Evolutionary conservation across 306 rosid species (phyloP), one percentile per base, ranked within the genome.

Genomic region (Prunus salicina): DNA sequence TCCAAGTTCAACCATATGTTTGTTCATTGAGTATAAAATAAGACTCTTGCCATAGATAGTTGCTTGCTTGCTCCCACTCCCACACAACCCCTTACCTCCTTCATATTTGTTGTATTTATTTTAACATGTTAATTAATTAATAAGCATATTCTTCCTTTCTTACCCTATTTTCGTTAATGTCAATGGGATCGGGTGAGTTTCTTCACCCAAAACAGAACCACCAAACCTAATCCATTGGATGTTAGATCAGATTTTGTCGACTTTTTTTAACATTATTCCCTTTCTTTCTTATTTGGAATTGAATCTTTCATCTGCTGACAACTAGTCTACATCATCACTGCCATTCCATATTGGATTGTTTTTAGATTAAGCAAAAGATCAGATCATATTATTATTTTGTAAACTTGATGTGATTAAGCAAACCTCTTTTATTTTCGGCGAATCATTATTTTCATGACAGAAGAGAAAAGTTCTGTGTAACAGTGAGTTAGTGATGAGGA

Each of bases 231-330:
- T 64, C 57, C 79, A 72, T 47, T 79, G 32, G 79, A 55, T 22
- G 22, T 62, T 79, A 49, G 82, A 79, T 72, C 28, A 25, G 61
- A 64, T 53, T 38, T 72, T 55, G 84, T 84, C 66, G 68, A 73
- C 41, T 75, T 78, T 70, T 28, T 6, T 27, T n/a, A 41, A 65
- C 12, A 65, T 19, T 16, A 18, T 64, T 34, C 24, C 49, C 46
- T 8, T 28, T 12, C 25, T 60, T 25, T 12, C 50, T 69, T 14
- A 14, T 56, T 46, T 46, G 12, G 22, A 25, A 46, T 46, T 22
- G 15, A 28, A 68, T 55, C 58, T 66, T 68, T 76, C 3, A 18
- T 65, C 64, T 78, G 73, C 56, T 43, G 9, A 18, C 60, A 32
- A 64, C 74, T 82, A 72, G 74, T 32, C 88, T 63, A 6, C 79